Percentiles rank a stretch among this genome's conserved stretches.
phyloP scores from a whole-genome alignment of 257 asterid genomes.

The Oldenlandia corymbosa region DNA sequence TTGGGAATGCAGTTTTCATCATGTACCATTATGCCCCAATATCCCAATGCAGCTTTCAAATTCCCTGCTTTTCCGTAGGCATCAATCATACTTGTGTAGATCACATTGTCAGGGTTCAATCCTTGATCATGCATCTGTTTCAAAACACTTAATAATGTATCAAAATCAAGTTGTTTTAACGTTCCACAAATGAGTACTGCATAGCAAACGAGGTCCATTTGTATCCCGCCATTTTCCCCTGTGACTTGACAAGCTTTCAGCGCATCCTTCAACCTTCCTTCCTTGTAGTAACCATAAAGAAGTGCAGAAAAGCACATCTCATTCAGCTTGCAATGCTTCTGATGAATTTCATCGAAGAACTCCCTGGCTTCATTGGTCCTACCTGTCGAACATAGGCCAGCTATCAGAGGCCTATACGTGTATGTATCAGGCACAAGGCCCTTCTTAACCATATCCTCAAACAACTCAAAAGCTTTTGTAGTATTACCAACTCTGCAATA shows the following conservation, averaged over 20 bases:
- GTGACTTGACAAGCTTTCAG: conserved; percentile 40
- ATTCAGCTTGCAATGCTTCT: conserved; percentile 39
- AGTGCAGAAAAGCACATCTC: conserved; percentile 82
- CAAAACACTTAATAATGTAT: conserved; percentile 32
- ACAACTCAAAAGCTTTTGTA: conserved; percentile 59
- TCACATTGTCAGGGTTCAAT: conserved; percentile 54
- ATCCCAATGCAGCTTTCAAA: conserved; percentile 52
- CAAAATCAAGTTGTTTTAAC: conserved; percentile 40
- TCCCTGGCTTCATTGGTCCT: conserved; percentile 56
- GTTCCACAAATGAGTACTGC: conserved; percentile 53
- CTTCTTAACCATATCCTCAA: conserved; percentile 58
- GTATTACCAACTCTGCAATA: conserved; percentile 51
- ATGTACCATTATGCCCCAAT: conserved; percentile 65
- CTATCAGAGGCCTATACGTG: conserved; percentile 66
- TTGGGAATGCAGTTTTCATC: conserved; percentile 67
- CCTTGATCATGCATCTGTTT: conserved; percentile 55
- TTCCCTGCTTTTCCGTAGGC: conserved; percentile 59
- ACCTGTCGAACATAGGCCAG: conserved; percentile 66
- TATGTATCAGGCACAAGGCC: conserved; percentile 76
- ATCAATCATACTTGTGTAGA: conserved; percentile 67
- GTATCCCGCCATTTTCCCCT: conserved; percentile 54
- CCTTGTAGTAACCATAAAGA: conserved; percentile 59
- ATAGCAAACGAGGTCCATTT: conserved; percentile 69
- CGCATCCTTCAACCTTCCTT: conserved; percentile 65
- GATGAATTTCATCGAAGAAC: conserved; percentile 52